A percentile compares a stretch with the other conserved stretches of the same genome.
Conservation (phyloP, 2,329 filamentous ascomycete genomes). For the Paraphaeosphaeria sporulosa region DNA sequence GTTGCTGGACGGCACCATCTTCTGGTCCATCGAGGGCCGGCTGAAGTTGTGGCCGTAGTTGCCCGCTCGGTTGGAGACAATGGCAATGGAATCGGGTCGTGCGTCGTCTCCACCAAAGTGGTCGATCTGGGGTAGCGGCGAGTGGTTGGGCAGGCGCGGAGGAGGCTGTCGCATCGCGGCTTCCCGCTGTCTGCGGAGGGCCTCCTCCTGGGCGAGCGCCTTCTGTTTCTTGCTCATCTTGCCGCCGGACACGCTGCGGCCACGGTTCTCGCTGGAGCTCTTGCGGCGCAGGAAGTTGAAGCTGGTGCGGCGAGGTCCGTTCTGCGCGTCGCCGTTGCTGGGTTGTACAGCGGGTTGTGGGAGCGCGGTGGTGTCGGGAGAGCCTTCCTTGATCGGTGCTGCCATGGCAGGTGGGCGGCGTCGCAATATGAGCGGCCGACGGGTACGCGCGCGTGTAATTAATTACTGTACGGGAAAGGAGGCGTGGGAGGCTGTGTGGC, state of each 20-base stretch:
- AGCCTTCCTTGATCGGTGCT: slow-evolving; percentile 34
- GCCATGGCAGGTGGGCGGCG: slow-evolving; percentile 37
- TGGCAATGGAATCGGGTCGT: slow-evolving; percentile 68
- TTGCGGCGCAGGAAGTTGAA: slow-evolving; percentile 49
- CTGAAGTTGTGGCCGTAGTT: slow-evolving; percentile 42
- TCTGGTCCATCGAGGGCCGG: slow-evolving; percentile 47
- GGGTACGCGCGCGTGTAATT: slow-evolving; percentile 19
- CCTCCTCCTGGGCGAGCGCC: slow-evolving; percentile 59
- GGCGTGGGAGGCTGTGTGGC: neutral
- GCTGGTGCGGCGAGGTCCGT: slow-evolving; percentile 35
- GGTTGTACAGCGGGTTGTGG: slow-evolving; percentile 24
- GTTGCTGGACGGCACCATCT: slow-evolving; percentile 44
- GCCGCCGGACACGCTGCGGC: slow-evolving; percentile 40
- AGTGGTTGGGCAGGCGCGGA: slow-evolving; percentile 63
- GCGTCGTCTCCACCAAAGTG: slow-evolving; percentile 69
- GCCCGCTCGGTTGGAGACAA: slow-evolving; percentile 65
- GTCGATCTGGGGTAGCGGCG: slow-evolving; percentile 59
- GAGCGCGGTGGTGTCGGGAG: slow-evolving; percentile 31
- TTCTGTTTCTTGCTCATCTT: slow-evolving; percentile 66
- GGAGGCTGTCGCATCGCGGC: slow-evolving; percentile 65
- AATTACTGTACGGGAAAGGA: slow-evolving; percentile 9
- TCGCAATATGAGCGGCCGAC: slow-evolving; percentile 34
- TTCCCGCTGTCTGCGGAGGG: slow-evolving; percentile 63
- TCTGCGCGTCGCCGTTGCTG: slow-evolving; percentile 30
- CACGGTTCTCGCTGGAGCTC: slow-evolving; percentile 39